Evolutionary conservation across 2,329 filamentous ascomycete genomes (phyloP).

Genomic region (Epichloe amarillans): DNA sequence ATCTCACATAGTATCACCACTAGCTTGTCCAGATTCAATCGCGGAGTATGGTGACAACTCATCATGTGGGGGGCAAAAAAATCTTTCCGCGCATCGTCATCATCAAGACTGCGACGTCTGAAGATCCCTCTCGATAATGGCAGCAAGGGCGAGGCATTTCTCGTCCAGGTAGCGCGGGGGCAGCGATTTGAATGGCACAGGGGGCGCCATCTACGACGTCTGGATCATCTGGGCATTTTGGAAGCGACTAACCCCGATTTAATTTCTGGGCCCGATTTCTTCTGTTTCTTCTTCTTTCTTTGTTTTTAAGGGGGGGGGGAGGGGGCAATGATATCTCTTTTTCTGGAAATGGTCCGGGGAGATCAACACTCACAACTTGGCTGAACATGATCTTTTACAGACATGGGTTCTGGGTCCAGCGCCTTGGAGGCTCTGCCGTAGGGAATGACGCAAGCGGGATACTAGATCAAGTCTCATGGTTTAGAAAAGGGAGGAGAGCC

Average conservation of each 20-base stretch:
- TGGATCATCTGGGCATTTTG: constrained; percentile 22
- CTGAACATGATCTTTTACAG: not conserved
- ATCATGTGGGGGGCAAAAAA: too few relatives aligned
- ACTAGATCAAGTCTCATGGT: constrained; percentile 18
- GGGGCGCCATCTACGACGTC: constrained; percentile 28
- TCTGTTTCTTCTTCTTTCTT: too few relatives aligned
- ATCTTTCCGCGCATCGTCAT: not conserved
- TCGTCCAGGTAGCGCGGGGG: constrained; percentile 34
- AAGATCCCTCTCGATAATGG: constrained; percentile 3
- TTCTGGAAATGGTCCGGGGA: too few relatives aligned
- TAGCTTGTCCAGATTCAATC: too few relatives aligned
- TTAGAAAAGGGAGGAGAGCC: not conserved
- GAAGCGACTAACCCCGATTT: not conserved
- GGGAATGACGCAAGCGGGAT: constrained; percentile 36
- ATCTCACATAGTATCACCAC: too few relatives aligned
- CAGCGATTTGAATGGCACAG: constrained; percentile 31
- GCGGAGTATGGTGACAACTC: too few relatives aligned
- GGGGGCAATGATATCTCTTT: too few relatives aligned
- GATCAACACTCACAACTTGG: not conserved
- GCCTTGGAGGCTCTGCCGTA: constrained; percentile 22
- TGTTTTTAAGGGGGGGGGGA: fast-evolving
- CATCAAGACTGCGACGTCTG: not conserved
- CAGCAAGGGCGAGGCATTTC: constrained; percentile 20
- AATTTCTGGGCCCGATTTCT: too few relatives aligned
- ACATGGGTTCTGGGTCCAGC: constrained; percentile 4